Evolutionary conservation across 768 basidiomycete genomes (phyloP), one percentile per base, ranked within the genome.

Genomic region (Rhizopogon vulgaris): DNA sequence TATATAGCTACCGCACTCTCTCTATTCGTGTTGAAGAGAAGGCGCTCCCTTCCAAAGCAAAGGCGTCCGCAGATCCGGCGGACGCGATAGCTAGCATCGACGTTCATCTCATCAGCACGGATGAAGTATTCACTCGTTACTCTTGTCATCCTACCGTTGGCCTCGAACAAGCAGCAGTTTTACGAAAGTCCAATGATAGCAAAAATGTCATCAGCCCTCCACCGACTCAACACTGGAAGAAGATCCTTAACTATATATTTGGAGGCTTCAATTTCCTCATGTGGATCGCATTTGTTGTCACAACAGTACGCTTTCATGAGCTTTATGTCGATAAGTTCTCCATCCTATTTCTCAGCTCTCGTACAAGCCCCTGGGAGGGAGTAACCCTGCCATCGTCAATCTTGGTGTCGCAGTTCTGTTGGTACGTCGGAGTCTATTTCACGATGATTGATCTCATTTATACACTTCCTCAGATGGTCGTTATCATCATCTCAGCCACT

Each of bases 241-340:
- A 80, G 68, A 67, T 72, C 28, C 58, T 78, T 15, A 75, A 73
- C 57, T 83, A 80, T 48, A 53, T 82, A 43, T 78, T 83, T 41
- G 78, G 80, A 38, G 81, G 81, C 1, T 82, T 82, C 62, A 80
- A 80, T 48, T 73, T 73, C 49, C 63, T 83, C 14, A 76, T 83
- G 66, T 74, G 80, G 69, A 71, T 77, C 46, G 80, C 78, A 0
- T 78, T 78, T 54, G 66, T 83, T 49, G 71, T 77, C 49, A 74
- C 73, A 0, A 36, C 72, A 30, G 74, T 75, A 60, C 11, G 73
- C 64, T 24, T 38, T 41, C 17, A 15, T 38, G 2, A 41, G 10
- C 46, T 38, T 50, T 48, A 25, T 38, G 28, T 12, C 11, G 38
- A 12, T 7, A 9, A n/a, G 11, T 27, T 11, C 9, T 48, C 48